Conservation (phyloP, 2,329 filamentous ascomycete genomes). For the Botrytis pseudocinerea region DNA sequence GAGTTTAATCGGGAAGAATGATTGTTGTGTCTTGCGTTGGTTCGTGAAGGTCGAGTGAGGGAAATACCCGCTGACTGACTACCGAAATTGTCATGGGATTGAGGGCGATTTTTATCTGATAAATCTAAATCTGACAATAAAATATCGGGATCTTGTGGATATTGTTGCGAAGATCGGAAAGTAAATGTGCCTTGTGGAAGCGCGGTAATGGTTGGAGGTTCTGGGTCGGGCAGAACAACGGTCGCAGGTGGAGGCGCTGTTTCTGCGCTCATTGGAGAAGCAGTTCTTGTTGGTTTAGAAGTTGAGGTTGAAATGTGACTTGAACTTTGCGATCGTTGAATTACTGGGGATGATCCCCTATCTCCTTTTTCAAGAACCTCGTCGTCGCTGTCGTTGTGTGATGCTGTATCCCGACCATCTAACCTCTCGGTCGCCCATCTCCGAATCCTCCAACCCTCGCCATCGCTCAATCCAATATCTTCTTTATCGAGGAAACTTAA, state of each 20-base stretch:
- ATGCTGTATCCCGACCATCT: constrained; percentile 59
- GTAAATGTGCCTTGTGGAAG: constrained; percentile 65
- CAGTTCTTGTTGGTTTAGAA: constrained; percentile 33
- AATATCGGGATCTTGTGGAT: constrained; percentile 58
- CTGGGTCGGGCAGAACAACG: constrained; percentile 23
- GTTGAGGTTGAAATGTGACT: constrained; percentile 39
- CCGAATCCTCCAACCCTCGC: constrained; percentile 67
- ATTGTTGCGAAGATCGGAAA: constrained; percentile 65
- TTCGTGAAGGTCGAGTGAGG: constrained; percentile 35
- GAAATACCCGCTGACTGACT: constrained; percentile 34
- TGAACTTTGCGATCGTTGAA: constrained; percentile 51
- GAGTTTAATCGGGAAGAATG: constrained; percentile 32
- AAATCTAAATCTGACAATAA: constrained; percentile 62
- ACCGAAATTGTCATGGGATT: constrained; percentile 36
- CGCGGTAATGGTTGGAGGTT: constrained; percentile 42
- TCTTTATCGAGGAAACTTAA: constrained; percentile 82
- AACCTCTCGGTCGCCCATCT: constrained; percentile 69
- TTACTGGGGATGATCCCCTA: constrained; percentile 57
- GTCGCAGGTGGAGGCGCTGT: constrained; percentile 34
- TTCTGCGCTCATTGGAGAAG: constrained; percentile 39
- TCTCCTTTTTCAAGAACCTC: constrained; percentile 63
- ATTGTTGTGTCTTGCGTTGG: constrained; percentile 36
- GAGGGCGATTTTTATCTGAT: constrained; percentile 48
- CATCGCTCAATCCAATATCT: constrained; percentile 74
- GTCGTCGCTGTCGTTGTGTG: constrained; percentile 66